A percentile compares a stretch with the other conserved stretches of the same genome.
phyloP scores from a whole-genome alignment of 2,329 filamentous ascomycete species.

The Gaeumannomyces sp. region DNA sequence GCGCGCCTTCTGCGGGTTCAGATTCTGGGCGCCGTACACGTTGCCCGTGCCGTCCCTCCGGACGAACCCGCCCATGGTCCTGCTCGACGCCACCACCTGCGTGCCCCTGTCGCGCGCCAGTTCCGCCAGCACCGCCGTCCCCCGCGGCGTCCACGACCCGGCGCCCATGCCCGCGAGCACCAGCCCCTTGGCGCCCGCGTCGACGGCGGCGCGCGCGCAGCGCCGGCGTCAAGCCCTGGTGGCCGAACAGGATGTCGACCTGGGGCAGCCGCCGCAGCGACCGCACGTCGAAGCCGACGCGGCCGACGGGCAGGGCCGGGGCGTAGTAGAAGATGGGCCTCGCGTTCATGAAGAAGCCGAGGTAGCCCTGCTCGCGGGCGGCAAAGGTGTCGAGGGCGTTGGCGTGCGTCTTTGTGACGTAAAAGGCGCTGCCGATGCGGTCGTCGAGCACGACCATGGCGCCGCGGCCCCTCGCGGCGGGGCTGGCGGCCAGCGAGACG shows the following conservation, averaged over 20 bases:
- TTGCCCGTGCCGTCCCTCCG: conserved; percentile 24
- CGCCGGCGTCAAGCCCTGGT: conserved; percentile 45
- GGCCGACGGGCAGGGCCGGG: conserved; percentile 40
- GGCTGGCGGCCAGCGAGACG: conserved; percentile 46
- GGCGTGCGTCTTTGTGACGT: conserved; percentile 55
- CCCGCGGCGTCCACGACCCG: conserved; percentile 39
- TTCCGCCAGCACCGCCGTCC: conserved; percentile 32
- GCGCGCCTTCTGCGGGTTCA: conserved; percentile 50
- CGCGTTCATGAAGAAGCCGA: conserved; percentile 53
- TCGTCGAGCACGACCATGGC: conserved; percentile 57
- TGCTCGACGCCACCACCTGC: conserved; percentile 44
- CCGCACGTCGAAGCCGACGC: conserved; percentile 35
- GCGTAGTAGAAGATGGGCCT: conserved; percentile 55
- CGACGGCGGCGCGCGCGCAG: conserved; percentile 43
- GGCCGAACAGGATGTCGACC: conserved; percentile 50
- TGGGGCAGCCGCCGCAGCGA: conserved; percentile 36
- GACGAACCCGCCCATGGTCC: conserved; percentile 48
- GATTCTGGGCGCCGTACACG: conserved; percentile 40
- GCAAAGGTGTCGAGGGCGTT: conserved; percentile 59
- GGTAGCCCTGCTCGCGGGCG: conserved; percentile 47
- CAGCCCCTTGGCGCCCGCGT: conserved; percentile 44
- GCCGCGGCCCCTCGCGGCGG: conserved; percentile 41
- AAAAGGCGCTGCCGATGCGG: conserved; percentile 52
- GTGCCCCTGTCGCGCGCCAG: conserved; percentile 38
- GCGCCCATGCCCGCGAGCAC: conserved; percentile 51